Conservation (phyloP, 345 rosid genomes). For the Arabidopsis suecica region DNA sequence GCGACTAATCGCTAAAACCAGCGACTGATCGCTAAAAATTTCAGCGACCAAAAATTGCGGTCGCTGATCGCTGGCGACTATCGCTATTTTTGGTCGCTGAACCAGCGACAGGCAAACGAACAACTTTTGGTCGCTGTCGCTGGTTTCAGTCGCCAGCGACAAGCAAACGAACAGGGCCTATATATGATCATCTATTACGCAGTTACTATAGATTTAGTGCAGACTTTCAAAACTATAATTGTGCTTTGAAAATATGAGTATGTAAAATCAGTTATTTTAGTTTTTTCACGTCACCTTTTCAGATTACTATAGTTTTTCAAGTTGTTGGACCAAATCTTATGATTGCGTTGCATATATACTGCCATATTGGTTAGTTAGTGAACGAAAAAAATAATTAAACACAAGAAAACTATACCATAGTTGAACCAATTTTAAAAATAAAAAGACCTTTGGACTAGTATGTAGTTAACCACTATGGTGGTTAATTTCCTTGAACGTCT, state of each 20-base stretch:
- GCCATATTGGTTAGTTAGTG: slow-evolving; percentile 17
- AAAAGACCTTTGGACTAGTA: neutral
- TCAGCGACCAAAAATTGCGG: too few relatives aligned
- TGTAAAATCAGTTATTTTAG: neutral
- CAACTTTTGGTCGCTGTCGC: too few relatives aligned
- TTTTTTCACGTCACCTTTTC: neutral
- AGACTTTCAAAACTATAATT: neutral
- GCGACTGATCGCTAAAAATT: too few relatives aligned
- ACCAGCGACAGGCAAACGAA: too few relatives aligned
- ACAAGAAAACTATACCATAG: neutral
- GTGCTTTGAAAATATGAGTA: neutral
- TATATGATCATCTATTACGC: neutral
- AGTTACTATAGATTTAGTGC: neutral
- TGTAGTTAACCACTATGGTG: slow-evolving; percentile 17
- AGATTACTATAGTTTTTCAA: neutral
- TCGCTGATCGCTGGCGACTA: too few relatives aligned
- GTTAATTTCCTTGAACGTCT: slow-evolving; percentile 2
- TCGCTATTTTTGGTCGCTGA: too few relatives aligned
- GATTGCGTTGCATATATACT: neutral
- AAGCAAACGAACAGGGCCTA: too few relatives aligned
- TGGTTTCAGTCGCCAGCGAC: too few relatives aligned
- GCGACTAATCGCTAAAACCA: too few relatives aligned
- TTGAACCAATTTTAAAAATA: neutral
- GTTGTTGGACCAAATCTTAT: slow-evolving; percentile 28
- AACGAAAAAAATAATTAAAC: neutral